Percentiles rank a stretch among this genome's conserved stretches.
Evolutionary conservation across 176 grass and related monocot species (phyloP).

Genomic region (Alloteropsis semialata): DNA sequence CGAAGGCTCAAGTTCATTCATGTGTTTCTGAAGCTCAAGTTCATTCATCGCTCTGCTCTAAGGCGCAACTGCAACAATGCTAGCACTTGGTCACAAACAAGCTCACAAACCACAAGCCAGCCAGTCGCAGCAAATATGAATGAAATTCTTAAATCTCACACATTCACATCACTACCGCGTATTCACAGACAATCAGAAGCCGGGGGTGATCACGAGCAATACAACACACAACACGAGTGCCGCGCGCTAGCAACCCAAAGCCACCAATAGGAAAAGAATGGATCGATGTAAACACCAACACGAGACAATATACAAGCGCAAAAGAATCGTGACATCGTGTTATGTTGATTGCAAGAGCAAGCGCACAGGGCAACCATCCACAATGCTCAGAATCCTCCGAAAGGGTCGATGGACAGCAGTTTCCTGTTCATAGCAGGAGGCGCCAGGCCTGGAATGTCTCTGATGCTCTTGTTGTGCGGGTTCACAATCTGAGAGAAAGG

Average conservation of each 20-base stretch:
- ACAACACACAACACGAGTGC: neutral
- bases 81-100: too few species aligned
- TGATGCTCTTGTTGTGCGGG: constrained; percentile 84
- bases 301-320: constrained; percentile 56
- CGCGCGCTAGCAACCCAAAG: constrained; percentile 24
- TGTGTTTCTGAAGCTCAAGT: neutral
- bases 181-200: constrained; percentile 48
- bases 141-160: neutral
- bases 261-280: constrained; percentile 38
- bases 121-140: neutral
- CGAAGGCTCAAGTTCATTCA: neutral
- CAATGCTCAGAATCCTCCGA: constrained; percentile 39
- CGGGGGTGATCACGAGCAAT: neutral
- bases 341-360: neutral
- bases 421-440: constrained; percentile 87
- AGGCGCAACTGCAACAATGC: too few species aligned
- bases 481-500: constrained; percentile 66
- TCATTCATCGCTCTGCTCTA: neutral
- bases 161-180: constrained; percentile 33
- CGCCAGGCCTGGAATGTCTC: constrained; percentile 88
- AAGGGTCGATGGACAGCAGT: constrained; percentile 53
- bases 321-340: constrained; percentile 38
- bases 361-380: neutral
- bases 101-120: neutral
- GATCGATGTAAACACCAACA: neutral